Evolutionary conservation across 202 grass and related monocot genomes (phyloP), one percentile per base, ranked within the genome.

Genomic region (Elaeis oleifera): DNA sequence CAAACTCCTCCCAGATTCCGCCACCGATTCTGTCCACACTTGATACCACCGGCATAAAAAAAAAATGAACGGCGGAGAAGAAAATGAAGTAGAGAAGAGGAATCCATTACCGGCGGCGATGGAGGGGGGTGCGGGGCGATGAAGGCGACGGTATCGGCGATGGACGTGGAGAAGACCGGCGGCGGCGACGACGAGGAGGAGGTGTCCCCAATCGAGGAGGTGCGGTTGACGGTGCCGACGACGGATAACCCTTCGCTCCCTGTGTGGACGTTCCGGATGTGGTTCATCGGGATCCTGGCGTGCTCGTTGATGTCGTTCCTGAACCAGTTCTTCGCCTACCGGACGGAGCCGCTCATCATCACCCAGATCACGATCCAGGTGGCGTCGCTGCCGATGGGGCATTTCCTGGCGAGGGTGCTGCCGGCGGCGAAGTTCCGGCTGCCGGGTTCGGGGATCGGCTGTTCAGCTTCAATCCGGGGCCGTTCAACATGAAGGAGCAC

Each of bases 181-280:
- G 53, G 5, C 0, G n/a, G 68, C 14, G 15, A 20, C 16, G 8
- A 65, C 16, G 8, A 65, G 74, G 1, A 83, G 31, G 91, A 96
- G 31, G 26, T 59, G 3, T 97, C 94, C 16, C 94, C 88, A 44
- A 58, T 97, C 18, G 94, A 97, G 88, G 4, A 97, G 74, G 94
- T 97, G 7, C 85, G 79, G 20, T 71, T 92, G 49, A 97, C 94
- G 1, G 94, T 92, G 20, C 57, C 76, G 3, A 50, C 64, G 0
- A 80, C 82, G 26, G 94, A 92, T 60, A 79, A 92, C 77, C 69
- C 84, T 23, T 29, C 79, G 50, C 74, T 75, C 23, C 92, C 92
- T 28, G 92, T 97, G 68, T 92, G 92, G 92, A 97, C 92, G 66
- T 92, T 97, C 80, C 82, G 92, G 58, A 97, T 97, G 92, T 97